phyloP scores from a whole-genome alignment of 768 basidiomycete genomes.

The Paxillus rubicundulus region DNA sequence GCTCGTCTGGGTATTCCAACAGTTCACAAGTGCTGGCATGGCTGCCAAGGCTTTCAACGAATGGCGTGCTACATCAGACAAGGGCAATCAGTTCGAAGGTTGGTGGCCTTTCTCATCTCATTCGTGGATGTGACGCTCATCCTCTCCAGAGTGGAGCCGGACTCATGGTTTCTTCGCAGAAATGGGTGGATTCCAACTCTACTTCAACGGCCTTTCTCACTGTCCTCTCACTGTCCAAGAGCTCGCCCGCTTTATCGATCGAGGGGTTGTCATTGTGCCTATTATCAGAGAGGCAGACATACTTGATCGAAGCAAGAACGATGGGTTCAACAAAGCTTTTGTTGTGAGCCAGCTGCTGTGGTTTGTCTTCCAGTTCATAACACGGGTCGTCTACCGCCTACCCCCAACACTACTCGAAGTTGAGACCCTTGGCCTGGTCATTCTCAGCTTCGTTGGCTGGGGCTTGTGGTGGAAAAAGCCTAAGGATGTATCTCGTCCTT shows the following conservation, averaged over 20 bases:
- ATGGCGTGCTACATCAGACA: neutral
- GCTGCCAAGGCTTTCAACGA: neutral
- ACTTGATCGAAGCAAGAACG: slow-evolving; percentile 31
- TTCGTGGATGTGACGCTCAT: neutral
- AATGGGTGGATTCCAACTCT: slow-evolving; percentile 24
- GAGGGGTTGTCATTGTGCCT: neutral
- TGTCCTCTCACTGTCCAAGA: neutral
- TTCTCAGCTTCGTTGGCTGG: slow-evolving; percentile 32
- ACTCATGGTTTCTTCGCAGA: slow-evolving; percentile 16
- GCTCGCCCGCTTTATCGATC: neutral
- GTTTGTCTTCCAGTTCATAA: slow-evolving; percentile 34
- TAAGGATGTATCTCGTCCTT: slow-evolving; percentile 27
- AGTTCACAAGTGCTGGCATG: slow-evolving; percentile 18
- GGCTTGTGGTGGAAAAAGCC: slow-evolving; percentile 42
- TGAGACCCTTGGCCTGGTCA: slow-evolving; percentile 34
- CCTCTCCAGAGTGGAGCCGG: neutral
- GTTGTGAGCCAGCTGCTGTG: slow-evolving; percentile 34
- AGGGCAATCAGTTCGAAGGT: neutral
- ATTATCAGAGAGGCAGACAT: slow-evolving; percentile 13
- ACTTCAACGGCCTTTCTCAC: neutral
- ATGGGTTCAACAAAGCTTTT: slow-evolving; percentile 33
- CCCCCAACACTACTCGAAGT: slow-evolving; percentile 37
- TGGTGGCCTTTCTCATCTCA: neutral
- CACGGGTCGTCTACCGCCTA: slow-evolving; percentile 21
- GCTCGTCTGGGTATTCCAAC: slow-evolving; percentile 25